Conservation (phyloP, 2,329 filamentous ascomycete genomes). For the Trichoderma sp. region DNA sequence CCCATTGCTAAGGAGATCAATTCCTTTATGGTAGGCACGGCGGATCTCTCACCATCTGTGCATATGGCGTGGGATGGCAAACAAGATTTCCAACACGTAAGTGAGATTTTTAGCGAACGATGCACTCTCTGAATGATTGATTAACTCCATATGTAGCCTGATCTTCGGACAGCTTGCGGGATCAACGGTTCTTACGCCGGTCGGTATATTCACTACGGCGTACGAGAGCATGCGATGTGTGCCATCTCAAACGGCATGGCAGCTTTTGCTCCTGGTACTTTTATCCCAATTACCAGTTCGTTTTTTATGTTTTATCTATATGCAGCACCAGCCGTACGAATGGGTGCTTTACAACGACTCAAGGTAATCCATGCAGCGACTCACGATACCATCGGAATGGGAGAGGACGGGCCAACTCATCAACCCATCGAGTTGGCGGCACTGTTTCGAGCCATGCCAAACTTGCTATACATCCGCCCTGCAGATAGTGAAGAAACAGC, state of each 20-base stretch:
- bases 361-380: conserved; percentile 60
- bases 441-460: conserved; percentile 62
- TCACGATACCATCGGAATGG: conserved; percentile 59
- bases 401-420: conserved; percentile 62
- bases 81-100: conserved; percentile 14
- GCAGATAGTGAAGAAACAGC: conserved; percentile 57
- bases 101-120: fast-evolving
- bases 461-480: conserved; percentile 59
- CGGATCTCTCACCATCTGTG: conserved; percentile 9
- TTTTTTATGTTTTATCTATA: conserved; percentile 63
- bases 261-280: conserved; percentile 53
- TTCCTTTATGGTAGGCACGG: not conserved
- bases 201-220: conserved; percentile 59
- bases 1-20: not conserved
- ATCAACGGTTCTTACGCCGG: conserved; percentile 39
- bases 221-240: conserved; percentile 62
- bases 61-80: conserved; percentile 8
- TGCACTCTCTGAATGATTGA: fast-evolving
- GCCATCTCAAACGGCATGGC: conserved; percentile 58
- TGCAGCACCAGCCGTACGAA: conserved; percentile 55
- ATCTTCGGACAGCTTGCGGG: not conserved
- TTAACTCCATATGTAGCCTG: not conserved
- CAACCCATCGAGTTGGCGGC: conserved; percentile 58
- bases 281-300: conserved; percentile 56
- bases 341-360: conserved; percentile 56